phyloP scores from a whole-genome alignment of 345 rosid genomes.

The Citrus trifoliata region DNA sequence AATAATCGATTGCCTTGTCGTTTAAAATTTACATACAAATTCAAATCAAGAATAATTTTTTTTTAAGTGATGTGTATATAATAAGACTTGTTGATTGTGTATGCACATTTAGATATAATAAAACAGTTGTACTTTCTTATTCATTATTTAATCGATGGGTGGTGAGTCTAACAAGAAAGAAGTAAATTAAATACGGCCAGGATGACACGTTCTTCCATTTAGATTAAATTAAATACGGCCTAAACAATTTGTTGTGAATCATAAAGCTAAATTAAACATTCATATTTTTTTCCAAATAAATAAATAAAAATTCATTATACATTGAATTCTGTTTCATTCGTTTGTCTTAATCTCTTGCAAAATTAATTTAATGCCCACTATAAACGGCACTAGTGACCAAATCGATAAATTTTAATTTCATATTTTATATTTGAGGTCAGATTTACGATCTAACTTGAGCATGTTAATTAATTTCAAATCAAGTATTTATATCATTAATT shows the following conservation, averaged over 20 bases:
- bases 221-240: background rate
- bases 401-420: background rate
- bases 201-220: background rate
- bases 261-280: background rate
- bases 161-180: slow-evolving; percentile 10
- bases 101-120: slow-evolving; percentile 10
- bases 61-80: background rate
- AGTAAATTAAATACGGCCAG: background rate
- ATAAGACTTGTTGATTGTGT: background rate
- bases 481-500: background rate
- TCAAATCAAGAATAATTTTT: background rate
- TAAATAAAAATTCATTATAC: background rate
- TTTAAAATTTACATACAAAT: background rate
- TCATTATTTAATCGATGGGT: slow-evolving; percentile 2
- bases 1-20: background rate
- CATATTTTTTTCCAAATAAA: background rate
- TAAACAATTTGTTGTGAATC: background rate
- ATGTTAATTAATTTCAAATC: background rate
- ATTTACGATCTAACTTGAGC: too few species aligned
- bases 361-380: background rate
- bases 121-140: background rate
- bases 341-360: background rate
- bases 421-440: background rate
- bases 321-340: background rate
- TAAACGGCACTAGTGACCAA: background rate